A percentile compares a stretch with the other conserved stretches of the same genome.
Conservation (phyloP, 176 grass and related monocot species). For the Stipa capillata region DNA sequence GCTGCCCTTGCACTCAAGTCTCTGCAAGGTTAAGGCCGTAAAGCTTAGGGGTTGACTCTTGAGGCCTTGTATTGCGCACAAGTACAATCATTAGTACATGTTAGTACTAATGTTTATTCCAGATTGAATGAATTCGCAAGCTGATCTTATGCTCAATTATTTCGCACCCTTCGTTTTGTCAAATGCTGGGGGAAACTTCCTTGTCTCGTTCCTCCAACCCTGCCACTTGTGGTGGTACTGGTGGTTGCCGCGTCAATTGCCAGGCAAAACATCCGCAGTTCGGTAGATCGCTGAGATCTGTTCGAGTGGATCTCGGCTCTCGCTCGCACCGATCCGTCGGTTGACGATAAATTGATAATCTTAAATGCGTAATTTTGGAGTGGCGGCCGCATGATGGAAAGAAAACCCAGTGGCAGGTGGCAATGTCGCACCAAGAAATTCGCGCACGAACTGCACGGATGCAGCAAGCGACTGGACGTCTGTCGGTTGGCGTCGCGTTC, state of each 20-base stretch:
- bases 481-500: conserved; percentile 20
- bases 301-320: conserved; percentile 9
- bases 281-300: conserved; percentile 12
- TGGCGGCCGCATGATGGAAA: conserved; percentile 25
- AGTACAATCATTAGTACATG: conserved; percentile 15
- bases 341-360: too few relatives aligned
- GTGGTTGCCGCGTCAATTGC: conserved; percentile 2
- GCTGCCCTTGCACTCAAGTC: conserved; percentile 14
- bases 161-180: neutral
- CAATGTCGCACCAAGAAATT: conserved; percentile 20
- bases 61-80: neutral
- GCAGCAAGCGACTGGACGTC: conserved; percentile 1
- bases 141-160: conserved; percentile 17
- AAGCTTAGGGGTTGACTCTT: too few relatives aligned
- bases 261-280: neutral
- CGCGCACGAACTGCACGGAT: neutral
- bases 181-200: neutral
- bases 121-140: neutral
- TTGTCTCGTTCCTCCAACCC: neutral
- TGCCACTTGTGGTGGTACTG: neutral
- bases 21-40: neutral
- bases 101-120: neutral
- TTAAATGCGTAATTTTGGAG: conserved; percentile 13
- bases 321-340: neutral
- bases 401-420: conserved; percentile 27